Percentiles rank a stretch among this genome's conserved stretches.
These are phyloP conservation scores for Sanghuangporus baumii DNA, from an alignment of 1,284 basidiomycete species.

Conservation along the genomic window DNA sequence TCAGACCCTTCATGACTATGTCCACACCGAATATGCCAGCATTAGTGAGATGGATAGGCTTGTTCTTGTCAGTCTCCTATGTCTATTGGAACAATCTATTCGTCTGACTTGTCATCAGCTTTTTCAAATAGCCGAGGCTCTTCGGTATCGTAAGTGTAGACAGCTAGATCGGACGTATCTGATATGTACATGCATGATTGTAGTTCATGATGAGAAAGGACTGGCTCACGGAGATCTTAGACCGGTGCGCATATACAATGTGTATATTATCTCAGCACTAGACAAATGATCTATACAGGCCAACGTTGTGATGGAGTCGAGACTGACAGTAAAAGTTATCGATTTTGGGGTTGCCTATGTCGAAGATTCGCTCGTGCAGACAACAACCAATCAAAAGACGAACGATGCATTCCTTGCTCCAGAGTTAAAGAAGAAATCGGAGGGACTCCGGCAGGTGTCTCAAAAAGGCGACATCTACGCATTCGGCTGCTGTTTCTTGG, in stretches of 20 bases:
- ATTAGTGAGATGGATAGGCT: not conserved
- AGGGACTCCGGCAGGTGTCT: not conserved
- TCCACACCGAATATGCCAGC: not conserved
- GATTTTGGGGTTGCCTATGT: slow-evolving; percentile 8
- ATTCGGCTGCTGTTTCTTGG: slow-evolving; percentile 7
- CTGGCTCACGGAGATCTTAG: slow-evolving; percentile 5
- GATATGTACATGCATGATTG: not conserved
- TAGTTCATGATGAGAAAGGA: too few relatives aligned
- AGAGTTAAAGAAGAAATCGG: not conserved
- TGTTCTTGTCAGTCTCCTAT: not conserved
- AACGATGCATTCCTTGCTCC: slow-evolving; percentile 1
- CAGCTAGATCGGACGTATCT: not conserved
- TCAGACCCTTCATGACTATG: not conserved
- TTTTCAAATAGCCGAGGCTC: not conserved
- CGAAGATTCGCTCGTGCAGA: not conserved
- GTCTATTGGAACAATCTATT: not conserved
- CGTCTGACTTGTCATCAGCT: not conserved
- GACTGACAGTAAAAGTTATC: not conserved
- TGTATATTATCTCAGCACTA: too few relatives aligned
- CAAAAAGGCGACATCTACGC: slow-evolving; percentile 3
- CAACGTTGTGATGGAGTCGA: slow-evolving; percentile 1
- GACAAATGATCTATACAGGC: not conserved
- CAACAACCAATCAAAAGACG: not conserved
- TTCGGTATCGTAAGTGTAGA: not conserved
- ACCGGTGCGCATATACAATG: not conserved